Conservation (phyloP, 1,139 yeast genomes). For the Suhomyces wounanorum region DNA sequence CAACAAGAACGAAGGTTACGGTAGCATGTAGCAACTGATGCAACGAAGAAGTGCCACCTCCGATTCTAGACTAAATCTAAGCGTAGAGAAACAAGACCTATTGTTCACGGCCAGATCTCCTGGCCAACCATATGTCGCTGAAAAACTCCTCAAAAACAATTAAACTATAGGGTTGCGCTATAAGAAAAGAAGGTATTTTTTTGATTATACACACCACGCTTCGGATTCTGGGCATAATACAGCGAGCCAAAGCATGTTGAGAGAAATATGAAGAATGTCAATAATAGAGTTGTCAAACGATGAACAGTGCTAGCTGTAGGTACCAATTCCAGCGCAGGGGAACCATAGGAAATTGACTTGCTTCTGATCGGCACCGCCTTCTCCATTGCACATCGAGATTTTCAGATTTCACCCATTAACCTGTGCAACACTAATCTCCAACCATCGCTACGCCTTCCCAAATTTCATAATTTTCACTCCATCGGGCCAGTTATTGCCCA, state of each 20-base stretch:
- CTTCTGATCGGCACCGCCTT: background rate
- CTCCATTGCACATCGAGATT: background rate
- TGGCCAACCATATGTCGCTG: slow-evolving; percentile 10
- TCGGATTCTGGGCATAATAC: background rate
- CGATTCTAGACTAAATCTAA: slow-evolving; percentile 7
- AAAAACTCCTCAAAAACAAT: slow-evolving; percentile 1
- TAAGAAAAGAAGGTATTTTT: background rate
- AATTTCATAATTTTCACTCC: background rate
- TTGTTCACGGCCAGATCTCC: slow-evolving; percentile 7
- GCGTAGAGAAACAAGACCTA: background rate
- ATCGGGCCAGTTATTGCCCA: background rate
- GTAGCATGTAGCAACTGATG: slow-evolving; percentile 10
- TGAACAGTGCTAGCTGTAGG: background rate
- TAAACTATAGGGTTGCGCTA: slow-evolving; percentile 1
- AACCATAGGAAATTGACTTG: background rate
- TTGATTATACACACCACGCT: background rate
- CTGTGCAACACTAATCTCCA: background rate
- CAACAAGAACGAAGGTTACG: background rate
- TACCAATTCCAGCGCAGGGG: background rate
- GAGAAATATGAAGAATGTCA: background rate
- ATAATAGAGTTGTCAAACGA: background rate
- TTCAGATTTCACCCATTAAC: background rate
- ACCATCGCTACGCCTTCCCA: background rate
- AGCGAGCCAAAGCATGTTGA: background rate
- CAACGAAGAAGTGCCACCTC: slow-evolving; percentile 6